Conservation (phyloP, 148 eudicot genomes). For the Fagopyrum homotropicum region DNA sequence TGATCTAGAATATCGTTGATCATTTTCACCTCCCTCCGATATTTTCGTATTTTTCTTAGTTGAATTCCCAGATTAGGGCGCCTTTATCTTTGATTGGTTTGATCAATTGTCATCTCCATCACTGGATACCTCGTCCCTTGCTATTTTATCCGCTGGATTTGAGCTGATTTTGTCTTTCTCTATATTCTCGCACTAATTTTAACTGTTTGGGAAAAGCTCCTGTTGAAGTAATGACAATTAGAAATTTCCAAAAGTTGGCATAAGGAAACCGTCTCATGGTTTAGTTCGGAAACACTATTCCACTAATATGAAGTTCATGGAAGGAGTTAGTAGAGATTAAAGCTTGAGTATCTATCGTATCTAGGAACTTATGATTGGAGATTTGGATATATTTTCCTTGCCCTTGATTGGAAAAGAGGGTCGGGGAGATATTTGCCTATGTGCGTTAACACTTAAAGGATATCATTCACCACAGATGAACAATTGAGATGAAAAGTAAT, state of each 20-base stretch:
- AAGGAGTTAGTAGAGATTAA: background rate
- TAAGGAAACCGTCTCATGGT: background rate
- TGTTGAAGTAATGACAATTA: background rate
- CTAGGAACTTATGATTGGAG: background rate
- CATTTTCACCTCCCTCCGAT: background rate
- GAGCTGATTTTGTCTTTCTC: conserved; percentile 2
- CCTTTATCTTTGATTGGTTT: background rate
- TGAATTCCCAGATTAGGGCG: background rate
- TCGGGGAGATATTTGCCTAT: background rate
- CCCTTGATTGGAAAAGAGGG: background rate
- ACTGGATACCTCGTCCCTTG: background rate
- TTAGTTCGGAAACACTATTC: background rate
- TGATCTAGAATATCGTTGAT: background rate
- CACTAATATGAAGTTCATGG: background rate
- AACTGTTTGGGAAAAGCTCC: background rate
- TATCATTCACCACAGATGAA: background rate
- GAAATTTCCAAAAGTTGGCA: background rate
- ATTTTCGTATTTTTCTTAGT: background rate
- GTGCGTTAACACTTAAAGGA: background rate
- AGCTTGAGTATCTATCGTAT: background rate
- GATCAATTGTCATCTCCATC: background rate
- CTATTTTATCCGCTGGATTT: background rate
- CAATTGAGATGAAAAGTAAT: background rate
- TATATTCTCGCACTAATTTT: background rate
- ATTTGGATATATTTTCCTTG: background rate